A percentile compares a stretch with the other conserved stretches of the same genome.
phyloP scores from a whole-genome alignment of 1,284 basidiomycete species.

The Melampsora americana region DNA sequence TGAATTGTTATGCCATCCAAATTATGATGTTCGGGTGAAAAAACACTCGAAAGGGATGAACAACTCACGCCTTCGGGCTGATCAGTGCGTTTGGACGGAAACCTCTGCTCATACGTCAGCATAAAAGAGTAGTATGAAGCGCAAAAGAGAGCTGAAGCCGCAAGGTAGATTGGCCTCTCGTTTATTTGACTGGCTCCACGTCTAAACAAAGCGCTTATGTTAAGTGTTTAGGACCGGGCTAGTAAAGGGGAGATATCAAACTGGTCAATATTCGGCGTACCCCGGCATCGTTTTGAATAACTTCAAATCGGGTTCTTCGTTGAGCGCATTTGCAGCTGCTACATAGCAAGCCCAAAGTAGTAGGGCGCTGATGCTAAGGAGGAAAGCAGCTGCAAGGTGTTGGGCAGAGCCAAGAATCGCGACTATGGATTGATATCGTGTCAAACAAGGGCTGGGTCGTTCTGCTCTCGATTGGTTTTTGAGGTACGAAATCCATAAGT shows the following conservation, averaged over 20 bases:
- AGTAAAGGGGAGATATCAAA: not conserved
- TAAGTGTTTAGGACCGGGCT: not conserved
- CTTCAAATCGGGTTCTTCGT: constrained; percentile 32
- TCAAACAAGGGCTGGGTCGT: not conserved
- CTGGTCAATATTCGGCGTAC: not conserved
- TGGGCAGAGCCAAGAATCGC: constrained; percentile 21
- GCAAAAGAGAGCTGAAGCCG: constrained; percentile 16
- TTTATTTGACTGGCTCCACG: constrained; percentile 32
- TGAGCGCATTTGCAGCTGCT: constrained; percentile 27
- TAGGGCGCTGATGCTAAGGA: constrained; percentile 21
- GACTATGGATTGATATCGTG: constrained; percentile 7
- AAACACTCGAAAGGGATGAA: not conserved
- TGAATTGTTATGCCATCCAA: too few relatives aligned
- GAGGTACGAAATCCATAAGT: too few relatives aligned
- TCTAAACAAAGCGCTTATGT: not conserved
- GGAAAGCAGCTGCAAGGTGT: constrained; percentile 13
- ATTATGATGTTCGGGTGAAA: too few relatives aligned
- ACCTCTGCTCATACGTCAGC: constrained; percentile 18
- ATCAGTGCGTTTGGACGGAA: not conserved
- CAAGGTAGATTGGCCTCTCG: constrained; percentile 29
- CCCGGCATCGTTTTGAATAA: constrained; percentile 31
- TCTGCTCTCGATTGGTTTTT: not conserved
- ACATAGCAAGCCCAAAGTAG: constrained; percentile 34
- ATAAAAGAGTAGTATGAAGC: constrained; percentile 25
- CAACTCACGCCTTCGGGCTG: constrained; percentile 8